Conservation (phyloP, 2,329 filamentous ascomycete species). For the Ceratocystis huliohia region DNA sequence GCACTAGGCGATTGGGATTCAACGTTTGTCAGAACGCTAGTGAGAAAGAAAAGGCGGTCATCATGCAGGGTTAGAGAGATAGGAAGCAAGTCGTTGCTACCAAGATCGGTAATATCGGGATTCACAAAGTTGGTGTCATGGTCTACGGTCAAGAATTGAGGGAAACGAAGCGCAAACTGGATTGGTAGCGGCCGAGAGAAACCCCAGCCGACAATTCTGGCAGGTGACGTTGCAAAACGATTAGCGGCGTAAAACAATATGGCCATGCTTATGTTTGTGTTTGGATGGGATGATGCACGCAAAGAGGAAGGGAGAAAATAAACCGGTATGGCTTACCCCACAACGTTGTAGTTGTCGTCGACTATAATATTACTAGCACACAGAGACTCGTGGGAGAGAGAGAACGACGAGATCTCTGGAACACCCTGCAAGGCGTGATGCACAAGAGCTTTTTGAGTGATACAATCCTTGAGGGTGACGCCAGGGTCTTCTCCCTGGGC, state of each 20-base stretch:
- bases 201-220: conserved; percentile 17
- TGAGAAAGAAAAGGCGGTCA: conserved; percentile 39
- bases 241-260: neutral
- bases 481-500: conserved; percentile 6
- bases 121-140: neutral
- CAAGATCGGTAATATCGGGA: neutral
- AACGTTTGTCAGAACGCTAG: conserved; percentile 83
- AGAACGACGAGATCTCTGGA: conserved; percentile 15
- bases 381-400: conserved; percentile 16
- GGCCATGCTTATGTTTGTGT: too few relatives aligned
- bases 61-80: conserved; percentile 1
- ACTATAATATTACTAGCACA: conserved; percentile 16
- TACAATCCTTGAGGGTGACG: conserved; percentile 10
- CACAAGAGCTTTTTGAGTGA: conserved; percentile 14
- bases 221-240: neutral
- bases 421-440: conserved; percentile 14
- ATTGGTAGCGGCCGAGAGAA: conserved; percentile 16
- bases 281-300: too few relatives aligned
- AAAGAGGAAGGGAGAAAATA: neutral
- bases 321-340: neutral
- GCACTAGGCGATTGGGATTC: conserved; percentile 34
- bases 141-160: conserved; percentile 15
- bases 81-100: neutral
- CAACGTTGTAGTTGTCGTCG: conserved; percentile 15
- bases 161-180: conserved; percentile 17